Conservation (phyloP, 441 rosid species). For the Populus tomentosa region DNA sequence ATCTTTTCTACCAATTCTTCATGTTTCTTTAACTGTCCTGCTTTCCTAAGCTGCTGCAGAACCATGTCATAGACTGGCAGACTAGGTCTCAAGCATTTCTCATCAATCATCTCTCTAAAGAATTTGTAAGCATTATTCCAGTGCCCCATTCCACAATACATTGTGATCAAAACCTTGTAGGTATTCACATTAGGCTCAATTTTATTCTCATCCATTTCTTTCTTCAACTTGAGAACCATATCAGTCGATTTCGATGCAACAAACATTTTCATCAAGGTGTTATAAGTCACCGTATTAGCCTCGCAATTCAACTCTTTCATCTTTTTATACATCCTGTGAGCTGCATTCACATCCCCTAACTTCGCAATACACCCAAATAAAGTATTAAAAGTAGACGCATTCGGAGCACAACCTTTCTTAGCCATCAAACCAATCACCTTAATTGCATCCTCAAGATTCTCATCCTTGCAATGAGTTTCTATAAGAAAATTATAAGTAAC, state of each 20-base stretch:
- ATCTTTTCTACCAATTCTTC: slow-evolving; percentile 86
- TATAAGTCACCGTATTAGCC: slow-evolving; percentile 66
- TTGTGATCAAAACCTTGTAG: slow-evolving; percentile 59
- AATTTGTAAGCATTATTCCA: slow-evolving; percentile 89
- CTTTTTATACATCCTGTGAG: slow-evolving; percentile 63
- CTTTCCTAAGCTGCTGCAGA: slow-evolving; percentile 62
- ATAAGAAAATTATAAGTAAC: slow-evolving; percentile 71
- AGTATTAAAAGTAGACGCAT: slow-evolving; percentile 68
- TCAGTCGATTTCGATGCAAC: slow-evolving; percentile 56
- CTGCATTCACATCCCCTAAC: slow-evolving; percentile 72
- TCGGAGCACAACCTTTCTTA: slow-evolving; percentile 53
- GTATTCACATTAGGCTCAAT: slow-evolving; percentile 87
- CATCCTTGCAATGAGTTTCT: slow-evolving; percentile 69
- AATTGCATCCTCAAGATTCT: slow-evolving; percentile 54
- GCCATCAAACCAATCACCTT: slow-evolving; percentile 67
- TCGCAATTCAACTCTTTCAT: slow-evolving; percentile 67
- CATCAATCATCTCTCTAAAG: slow-evolving; percentile 78
- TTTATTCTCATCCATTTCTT: slow-evolving; percentile 76
- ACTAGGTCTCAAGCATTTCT: slow-evolving; percentile 70
- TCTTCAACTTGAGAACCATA: slow-evolving; percentile 89
- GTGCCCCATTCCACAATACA: slow-evolving; percentile 92
- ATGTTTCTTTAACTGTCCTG: slow-evolving; percentile 80
- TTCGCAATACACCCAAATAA: slow-evolving; percentile 64
- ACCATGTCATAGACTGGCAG: slow-evolving; percentile 67
- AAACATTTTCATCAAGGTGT: slow-evolving; percentile 76